Evolutionary conservation across 2,329 filamentous ascomycete genomes (phyloP), one percentile per base, ranked within the genome.

Genomic region (Cladosporium sp.): DNA sequence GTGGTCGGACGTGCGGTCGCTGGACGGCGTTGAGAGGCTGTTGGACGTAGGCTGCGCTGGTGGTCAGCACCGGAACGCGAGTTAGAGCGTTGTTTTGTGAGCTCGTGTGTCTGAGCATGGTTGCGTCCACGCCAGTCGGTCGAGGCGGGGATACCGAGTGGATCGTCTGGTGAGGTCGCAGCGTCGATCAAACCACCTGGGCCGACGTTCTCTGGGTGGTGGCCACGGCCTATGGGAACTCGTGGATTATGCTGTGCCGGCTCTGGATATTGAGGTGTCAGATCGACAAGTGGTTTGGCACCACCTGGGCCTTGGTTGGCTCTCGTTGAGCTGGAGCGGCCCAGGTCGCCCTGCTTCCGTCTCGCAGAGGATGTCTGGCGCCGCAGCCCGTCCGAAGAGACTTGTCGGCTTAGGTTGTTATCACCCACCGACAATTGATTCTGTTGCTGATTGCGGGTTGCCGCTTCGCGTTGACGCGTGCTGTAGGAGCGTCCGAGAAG

Each of bases 241-340:
- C 82, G 81, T 49, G 76, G 78, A 55, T 76, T 73, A 67, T 81
- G 80, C 70, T 87, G 79, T 17, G 86, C 86, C 6, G 86, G 80
- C 61, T 88, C 86, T 51, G 81, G 78, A 67, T 87, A 88, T 51
- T 79, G 77, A 0, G 85, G 84, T 0, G 85, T 86, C 40, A 91
- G 78, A 66, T 89, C 88, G 30, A 92, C 74, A 5, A 92, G 78
- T 1, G 88, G 88, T 61, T 84, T 85, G 2, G 79, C 78, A 65
- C 72, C 75, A 22, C 72, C 69, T 5, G 67, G 70, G 52, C 72
- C 64, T 15, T 49, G 54, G 55, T 59, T 64, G 1, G 82, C 82
- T n/a, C 71, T 72, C n/a, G 76, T 76, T 12, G 54, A 56, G 54
- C 39, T 49, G 11, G 54, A 56, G 51, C 79, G 76, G 40, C 73